Conservation (phyloP, 2,329 filamentous ascomycete genomes). For the Dactylellina haptotyla region DNA sequence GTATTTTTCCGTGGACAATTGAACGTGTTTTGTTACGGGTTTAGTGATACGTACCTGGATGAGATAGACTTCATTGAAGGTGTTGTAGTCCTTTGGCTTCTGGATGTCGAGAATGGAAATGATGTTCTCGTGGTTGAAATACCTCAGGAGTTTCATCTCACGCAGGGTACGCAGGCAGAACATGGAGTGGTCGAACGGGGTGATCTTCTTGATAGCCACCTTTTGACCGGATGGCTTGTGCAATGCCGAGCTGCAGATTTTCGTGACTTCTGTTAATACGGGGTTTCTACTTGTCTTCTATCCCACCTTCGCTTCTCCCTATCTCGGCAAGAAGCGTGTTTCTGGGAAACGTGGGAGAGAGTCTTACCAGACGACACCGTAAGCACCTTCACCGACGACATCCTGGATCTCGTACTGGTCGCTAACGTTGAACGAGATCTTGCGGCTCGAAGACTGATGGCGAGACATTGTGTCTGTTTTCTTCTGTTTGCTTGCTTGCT, state of each 20-base stretch:
- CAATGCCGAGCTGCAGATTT: slow-evolving; percentile 92
- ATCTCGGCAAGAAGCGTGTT: slow-evolving; percentile 19
- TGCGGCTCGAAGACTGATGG: slow-evolving; percentile 71
- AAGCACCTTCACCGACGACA: slow-evolving; percentile 97
- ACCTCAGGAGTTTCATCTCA: slow-evolving; percentile 98
- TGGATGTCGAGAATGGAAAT: slow-evolving; percentile 99
- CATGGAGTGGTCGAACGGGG: slow-evolving; percentile 98
- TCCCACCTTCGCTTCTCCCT: background rate
- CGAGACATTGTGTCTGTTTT: slow-evolving; percentile 54
- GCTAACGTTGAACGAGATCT: slow-evolving; percentile 99
- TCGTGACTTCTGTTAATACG: too few species aligned
- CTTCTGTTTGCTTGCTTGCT: background rate
- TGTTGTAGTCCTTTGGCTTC: slow-evolving; percentile 94
- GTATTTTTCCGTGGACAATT: slow-evolving; percentile 10
- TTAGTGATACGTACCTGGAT: slow-evolving; percentile 77
- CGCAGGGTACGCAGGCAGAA: slow-evolving; percentile 95
- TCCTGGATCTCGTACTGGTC: slow-evolving; percentile 99
- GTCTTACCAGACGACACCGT: slow-evolving; percentile 92
- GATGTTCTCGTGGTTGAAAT: slow-evolving; percentile 99
- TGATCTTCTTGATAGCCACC: slow-evolving; percentile 99
- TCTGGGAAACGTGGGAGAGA: background rate
- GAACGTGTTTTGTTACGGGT: background rate
- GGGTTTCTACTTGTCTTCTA: slow-evolving; percentile 12
- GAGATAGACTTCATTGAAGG: slow-evolving; percentile 96
- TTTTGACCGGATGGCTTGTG: slow-evolving; percentile 99